Evolutionary conservation across 495 filamentous ascomycete genomes (phyloP), one percentile per base, ranked within the genome.

Genomic region (Penicillium riverlandense): DNA sequence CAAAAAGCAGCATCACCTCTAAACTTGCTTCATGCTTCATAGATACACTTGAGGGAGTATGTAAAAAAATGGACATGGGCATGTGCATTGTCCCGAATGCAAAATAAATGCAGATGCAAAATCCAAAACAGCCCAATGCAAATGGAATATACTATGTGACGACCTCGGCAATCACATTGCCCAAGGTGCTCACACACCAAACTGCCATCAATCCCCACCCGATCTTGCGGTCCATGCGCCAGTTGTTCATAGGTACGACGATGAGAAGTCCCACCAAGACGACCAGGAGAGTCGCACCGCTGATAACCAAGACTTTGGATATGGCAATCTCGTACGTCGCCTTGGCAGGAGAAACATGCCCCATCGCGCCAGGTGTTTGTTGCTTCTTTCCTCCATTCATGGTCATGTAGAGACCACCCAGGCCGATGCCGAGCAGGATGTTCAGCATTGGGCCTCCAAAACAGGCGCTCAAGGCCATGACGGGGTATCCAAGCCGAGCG

Each of bases 371-470:
- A 45, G 35, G 56, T 49, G 38, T 56, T 33, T 11, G 48, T 8
- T 33, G 50, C 49, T 30, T 50, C 15, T 48, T 51, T 3, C 50
- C 43, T 6, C 49, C 29, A 6, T 71, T 66, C 27, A 90, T 62
- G 5, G 82, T 86, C 75, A 96, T 92, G 53, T 88, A 95, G 29
- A 88, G 69, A 1, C 94, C 94, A 14, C 84, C 83, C 8, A 96
- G 64, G 3, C 94, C 94, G 37, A 99, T 89, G 0, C 94, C 94
- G 10, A 99, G 79, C 0, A 99, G 68, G 42, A 99, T 99, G 55
- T 99, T 99, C 16, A 99, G 76, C 88, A 99, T 88, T 0, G 94
- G 94, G 0, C 94, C 94, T 11, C 94, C 94, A 54, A 97, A 97
- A 57, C 94, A 99, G 27, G 94, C 94, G 44, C 66, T 68, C 51